Conservation (phyloP, 495 filamentous ascomycete species). For the Podospora australis region DNA sequence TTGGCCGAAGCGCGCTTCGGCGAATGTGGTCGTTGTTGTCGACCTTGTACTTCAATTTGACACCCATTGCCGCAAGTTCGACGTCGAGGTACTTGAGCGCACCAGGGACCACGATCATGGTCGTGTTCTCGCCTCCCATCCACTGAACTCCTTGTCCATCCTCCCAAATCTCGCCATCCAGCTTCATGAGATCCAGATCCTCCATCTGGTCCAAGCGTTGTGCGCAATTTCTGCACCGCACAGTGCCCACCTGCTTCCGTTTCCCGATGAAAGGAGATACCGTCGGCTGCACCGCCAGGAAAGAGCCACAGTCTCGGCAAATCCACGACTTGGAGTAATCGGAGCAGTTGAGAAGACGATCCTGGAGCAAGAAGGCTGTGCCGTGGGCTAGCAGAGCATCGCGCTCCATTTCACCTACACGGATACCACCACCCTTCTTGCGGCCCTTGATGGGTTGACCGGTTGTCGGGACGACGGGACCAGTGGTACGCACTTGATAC, state of each 20-base stretch:
- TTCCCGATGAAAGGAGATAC: slow-evolving; percentile 65
- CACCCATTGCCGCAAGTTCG: slow-evolving; percentile 70
- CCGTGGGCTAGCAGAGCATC: slow-evolving; percentile 93
- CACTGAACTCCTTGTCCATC: slow-evolving; percentile 76
- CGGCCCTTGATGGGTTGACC: slow-evolving; percentile 96
- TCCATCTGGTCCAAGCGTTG: slow-evolving; percentile 47
- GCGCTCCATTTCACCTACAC: slow-evolving; percentile 98
- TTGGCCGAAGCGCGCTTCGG: slow-evolving; percentile 31
- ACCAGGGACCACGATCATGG: slow-evolving; percentile 84
- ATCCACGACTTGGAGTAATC: slow-evolving; percentile 85
- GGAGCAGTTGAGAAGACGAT: slow-evolving; percentile 92
- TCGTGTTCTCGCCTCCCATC: slow-evolving; percentile 83
- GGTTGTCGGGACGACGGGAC: slow-evolving; percentile 78
- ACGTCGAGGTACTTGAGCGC: slow-evolving; percentile 91
- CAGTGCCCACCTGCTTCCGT: slow-evolving; percentile 43
- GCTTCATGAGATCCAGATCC: slow-evolving; percentile 51
- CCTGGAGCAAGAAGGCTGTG: slow-evolving; percentile 88
- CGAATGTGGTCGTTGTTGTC: slow-evolving; percentile 47
- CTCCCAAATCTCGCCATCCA: slow-evolving; percentile 76
- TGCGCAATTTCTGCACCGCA: slow-evolving; percentile 82
- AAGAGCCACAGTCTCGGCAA: slow-evolving; percentile 79
- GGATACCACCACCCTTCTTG: slow-evolving; percentile 93
- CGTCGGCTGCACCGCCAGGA: slow-evolving; percentile 73
- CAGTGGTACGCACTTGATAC: slow-evolving; percentile 95
- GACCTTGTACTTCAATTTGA: slow-evolving; percentile 60